Percentiles rank a stretch among this genome's conserved stretches.
phyloP scores from a whole-genome alignment of 495 filamentous ascomycete species.

The Penicillium tannophilum region DNA sequence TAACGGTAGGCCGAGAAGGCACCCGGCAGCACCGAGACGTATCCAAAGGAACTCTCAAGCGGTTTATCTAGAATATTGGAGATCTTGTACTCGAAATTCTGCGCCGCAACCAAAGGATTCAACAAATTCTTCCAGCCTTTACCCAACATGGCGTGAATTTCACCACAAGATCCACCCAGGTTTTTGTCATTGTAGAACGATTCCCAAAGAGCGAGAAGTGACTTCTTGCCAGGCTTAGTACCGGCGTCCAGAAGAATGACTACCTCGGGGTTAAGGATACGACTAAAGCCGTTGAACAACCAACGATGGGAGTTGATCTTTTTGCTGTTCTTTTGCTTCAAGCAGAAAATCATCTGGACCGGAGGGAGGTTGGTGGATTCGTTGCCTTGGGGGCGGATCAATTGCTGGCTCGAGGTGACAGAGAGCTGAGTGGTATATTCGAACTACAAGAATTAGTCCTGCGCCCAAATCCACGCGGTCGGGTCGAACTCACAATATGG shows the following conservation, averaged over 20 bases:
- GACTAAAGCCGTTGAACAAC: slow-evolving; percentile 96
- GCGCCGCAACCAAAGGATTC: slow-evolving; percentile 91
- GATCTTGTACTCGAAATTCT: slow-evolving; percentile 99
- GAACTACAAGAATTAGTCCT: slow-evolving; percentile 55
- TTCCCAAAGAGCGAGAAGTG: slow-evolving; percentile 91
- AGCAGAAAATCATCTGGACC: slow-evolving; percentile 97
- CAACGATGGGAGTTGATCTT: slow-evolving; percentile 99
- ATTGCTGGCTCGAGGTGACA: slow-evolving; percentile 90
- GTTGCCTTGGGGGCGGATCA: slow-evolving; percentile 87
- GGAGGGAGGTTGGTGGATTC: slow-evolving; percentile 83
- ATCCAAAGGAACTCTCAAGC: slow-evolving; percentile 94
- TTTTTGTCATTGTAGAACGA: slow-evolving; percentile 99
- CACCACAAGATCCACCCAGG: slow-evolving; percentile 95
- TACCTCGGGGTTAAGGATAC: slow-evolving; percentile 94
- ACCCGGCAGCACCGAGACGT: slow-evolving; percentile 94
- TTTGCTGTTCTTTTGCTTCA: slow-evolving; percentile 98
- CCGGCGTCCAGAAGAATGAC: slow-evolving; percentile 96
- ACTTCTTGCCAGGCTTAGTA: slow-evolving; percentile 91
- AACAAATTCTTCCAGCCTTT: slow-evolving; percentile 85
- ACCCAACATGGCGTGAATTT: slow-evolving; percentile 97
- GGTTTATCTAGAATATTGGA: slow-evolving; percentile 98
- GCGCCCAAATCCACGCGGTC: not conserved
- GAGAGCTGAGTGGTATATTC: slow-evolving; percentile 99
- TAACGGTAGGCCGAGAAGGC: slow-evolving; percentile 98
- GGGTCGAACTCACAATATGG: slow-evolving; percentile 65